Percentiles rank a stretch among this genome's conserved stretches.
These are phyloP conservation scores for Stachybotrys chartarum DNA, from an alignment of 2,329 filamentous ascomycete genomes.

Conservation along the genomic window DNA sequence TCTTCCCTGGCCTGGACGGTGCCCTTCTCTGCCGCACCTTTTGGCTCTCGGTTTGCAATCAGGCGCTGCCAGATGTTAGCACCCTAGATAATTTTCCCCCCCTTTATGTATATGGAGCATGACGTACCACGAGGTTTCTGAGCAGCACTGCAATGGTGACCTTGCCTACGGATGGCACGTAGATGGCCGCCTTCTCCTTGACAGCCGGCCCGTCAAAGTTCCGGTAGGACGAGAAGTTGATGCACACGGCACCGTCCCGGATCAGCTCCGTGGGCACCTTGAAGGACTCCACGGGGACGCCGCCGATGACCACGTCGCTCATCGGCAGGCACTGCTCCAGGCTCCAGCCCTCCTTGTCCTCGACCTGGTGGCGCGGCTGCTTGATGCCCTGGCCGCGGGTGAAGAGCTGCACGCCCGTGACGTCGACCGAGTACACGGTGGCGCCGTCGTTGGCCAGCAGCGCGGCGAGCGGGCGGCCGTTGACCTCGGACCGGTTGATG, in stretches of 20 bases:
- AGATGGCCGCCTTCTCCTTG: slow-evolving; percentile 94
- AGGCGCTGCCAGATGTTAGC: slow-evolving; percentile 34
- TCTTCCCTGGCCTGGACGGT: slow-evolving; percentile 32
- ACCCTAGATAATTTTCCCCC: too few relatives aligned
- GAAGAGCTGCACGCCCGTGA: slow-evolving; percentile 87
- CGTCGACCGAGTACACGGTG: slow-evolving; percentile 88
- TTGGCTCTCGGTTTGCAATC: slow-evolving; percentile 40
- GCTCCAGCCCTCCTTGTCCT: slow-evolving; percentile 72
- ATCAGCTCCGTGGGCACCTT: slow-evolving; percentile 82
- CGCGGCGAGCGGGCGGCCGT: slow-evolving; percentile 85
- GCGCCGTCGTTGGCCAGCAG: slow-evolving; percentile 94
- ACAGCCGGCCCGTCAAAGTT: slow-evolving; percentile 82
- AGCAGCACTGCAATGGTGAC: slow-evolving; percentile 91
- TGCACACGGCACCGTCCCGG: slow-evolving; percentile 89
- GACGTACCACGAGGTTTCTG: slow-evolving; percentile 74
- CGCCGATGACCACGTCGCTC: slow-evolving; percentile 91
- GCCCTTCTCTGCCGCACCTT: slow-evolving; percentile 25
- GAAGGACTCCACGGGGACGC: slow-evolving; percentile 80
- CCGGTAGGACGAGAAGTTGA: slow-evolving; percentile 95
- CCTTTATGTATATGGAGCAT: not conserved
- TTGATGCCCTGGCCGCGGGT: slow-evolving; percentile 82
- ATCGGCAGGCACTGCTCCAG: slow-evolving; percentile 76
- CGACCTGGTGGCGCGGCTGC: slow-evolving; percentile 78
- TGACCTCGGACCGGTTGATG: slow-evolving; percentile 93
- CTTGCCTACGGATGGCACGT: slow-evolving; percentile 94